Conservation (phyloP, 208 protist species). For the Leishmania major region DNA sequence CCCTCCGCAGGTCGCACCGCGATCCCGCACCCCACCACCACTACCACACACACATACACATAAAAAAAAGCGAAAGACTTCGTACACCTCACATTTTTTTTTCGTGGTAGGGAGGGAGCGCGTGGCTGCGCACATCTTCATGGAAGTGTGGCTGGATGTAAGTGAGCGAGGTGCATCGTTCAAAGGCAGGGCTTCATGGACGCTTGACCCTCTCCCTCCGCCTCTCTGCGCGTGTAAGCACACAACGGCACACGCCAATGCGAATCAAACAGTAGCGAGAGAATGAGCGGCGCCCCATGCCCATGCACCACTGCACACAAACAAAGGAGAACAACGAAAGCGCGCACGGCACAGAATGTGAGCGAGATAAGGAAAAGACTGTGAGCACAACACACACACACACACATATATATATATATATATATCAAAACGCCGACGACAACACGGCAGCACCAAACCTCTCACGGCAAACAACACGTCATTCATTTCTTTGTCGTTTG, state of each 20-base stretch:
- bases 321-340: neutral
- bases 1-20: neutral
- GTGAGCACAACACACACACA: slow-evolving; percentile 6
- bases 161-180: neutral
- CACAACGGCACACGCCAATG: neutral
- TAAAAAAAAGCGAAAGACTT: neutral
- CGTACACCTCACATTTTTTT: neutral
- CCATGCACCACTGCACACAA: neutral
- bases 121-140: neutral
- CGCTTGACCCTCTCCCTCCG: neutral
- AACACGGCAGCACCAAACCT: neutral
- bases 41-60: neutral
- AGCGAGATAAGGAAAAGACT: neutral
- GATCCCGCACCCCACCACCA: neutral
- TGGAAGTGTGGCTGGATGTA: neutral
- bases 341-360: neutral
- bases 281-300: neutral
- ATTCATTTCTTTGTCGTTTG: neutral
- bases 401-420: no score
- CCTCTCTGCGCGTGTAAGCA: neutral
- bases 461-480: neutral
- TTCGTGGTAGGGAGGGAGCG: no score
- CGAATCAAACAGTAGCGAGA: neutral
- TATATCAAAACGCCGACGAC: neutral
- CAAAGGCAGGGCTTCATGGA: neutral